These are phyloP conservation scores for Talaromyces marneffei DNA, from an alignment of 2,329 filamentous ascomycete genomes.

Conservation along the genomic window DNA sequence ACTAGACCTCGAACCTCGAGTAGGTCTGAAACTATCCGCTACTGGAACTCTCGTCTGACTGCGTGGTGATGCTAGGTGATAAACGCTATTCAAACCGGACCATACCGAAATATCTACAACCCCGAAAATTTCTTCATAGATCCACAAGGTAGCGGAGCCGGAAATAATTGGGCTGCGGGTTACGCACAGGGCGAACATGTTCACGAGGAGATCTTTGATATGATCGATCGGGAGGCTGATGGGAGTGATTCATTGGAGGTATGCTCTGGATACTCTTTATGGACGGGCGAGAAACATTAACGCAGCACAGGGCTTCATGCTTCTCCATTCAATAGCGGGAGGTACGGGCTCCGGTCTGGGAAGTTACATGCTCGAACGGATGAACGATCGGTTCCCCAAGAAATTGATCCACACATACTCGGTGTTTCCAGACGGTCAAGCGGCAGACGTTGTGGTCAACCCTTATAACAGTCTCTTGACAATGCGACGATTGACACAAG, in stretches of 20 bases:
- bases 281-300: slow-evolving; percentile 4
- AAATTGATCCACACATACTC: slow-evolving; percentile 99
- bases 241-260: slow-evolving; percentile 95
- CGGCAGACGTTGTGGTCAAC: slow-evolving; percentile 89
- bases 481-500: slow-evolving; percentile 85
- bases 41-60: not conserved
- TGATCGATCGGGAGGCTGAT: slow-evolving; percentile 97
- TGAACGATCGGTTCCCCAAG: slow-evolving; percentile 97
- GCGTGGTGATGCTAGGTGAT: slow-evolving; percentile 57
- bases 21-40: slow-evolving; percentile 36
- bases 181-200: slow-evolving; percentile 89
- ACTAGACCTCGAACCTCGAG: slow-evolving; percentile 88
- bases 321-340: slow-evolving; percentile 95
- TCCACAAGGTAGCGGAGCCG: slow-evolving; percentile 86
- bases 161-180: slow-evolving; percentile 97
- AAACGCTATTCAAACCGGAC: slow-evolving; percentile 83
- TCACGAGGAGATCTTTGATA: slow-evolving; percentile 96
- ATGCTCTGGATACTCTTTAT: slow-evolving; percentile 9
- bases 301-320: slow-evolving; percentile 75
- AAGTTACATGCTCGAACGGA: slow-evolving; percentile 85
- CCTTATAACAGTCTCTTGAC: slow-evolving; percentile 95
- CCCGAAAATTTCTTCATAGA: slow-evolving; percentile 98
- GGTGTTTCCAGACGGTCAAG: slow-evolving; percentile 91
- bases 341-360: slow-evolving; percentile 95
- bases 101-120: slow-evolving; percentile 99